phyloP scores from a whole-genome alignment of 2,329 filamentous ascomycete species.

The Microdochium trichocladiopsis region DNA sequence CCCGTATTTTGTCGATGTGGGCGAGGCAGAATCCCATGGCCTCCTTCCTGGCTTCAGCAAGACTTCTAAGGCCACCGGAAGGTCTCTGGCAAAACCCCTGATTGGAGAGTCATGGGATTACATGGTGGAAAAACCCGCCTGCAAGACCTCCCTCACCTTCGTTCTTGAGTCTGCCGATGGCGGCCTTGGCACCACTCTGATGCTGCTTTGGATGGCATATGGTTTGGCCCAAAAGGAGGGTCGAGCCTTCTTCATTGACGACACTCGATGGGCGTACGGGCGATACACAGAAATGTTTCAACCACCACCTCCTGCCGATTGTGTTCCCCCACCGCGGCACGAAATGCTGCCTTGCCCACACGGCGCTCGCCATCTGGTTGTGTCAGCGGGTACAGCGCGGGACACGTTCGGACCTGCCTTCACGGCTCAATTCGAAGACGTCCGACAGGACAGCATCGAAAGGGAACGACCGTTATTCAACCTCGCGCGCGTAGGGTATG shows the following conservation, averaged over 20 bases:
- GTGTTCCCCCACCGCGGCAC: slow-evolving; percentile 64
- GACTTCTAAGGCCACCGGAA: slow-evolving; percentile 28
- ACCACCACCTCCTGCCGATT: slow-evolving; percentile 56
- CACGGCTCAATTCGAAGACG: slow-evolving; percentile 42
- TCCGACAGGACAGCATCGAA: slow-evolving; percentile 38
- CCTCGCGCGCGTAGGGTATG: slow-evolving; percentile 63
- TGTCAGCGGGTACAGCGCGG: slow-evolving; percentile 60
- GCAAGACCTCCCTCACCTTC: slow-evolving; percentile 68
- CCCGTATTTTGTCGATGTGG: slow-evolving; percentile 66
- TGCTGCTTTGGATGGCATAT: slow-evolving; percentile 80
- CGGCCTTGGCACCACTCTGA: slow-evolving; percentile 68
- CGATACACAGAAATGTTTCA: slow-evolving; percentile 67
- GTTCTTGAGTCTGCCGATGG: slow-evolving; percentile 69
- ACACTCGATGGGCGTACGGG: slow-evolving; percentile 78
- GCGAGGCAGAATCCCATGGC: slow-evolving; percentile 59
- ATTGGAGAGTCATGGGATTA: slow-evolving; percentile 39
- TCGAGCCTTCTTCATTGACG: slow-evolving; percentile 76
- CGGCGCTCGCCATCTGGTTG: slow-evolving; percentile 65
- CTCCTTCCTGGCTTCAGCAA: slow-evolving; percentile 44
- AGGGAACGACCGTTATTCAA: slow-evolving; percentile 57
- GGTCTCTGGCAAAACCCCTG: slow-evolving; percentile 23
- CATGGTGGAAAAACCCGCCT: slow-evolving; percentile 46
- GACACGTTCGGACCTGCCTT: slow-evolving; percentile 58
- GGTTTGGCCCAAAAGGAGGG: slow-evolving; percentile 69
- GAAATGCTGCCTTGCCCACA: slow-evolving; percentile 77